Evolutionary conservation across 169 alveolate species (phyloP), one percentile per base, ranked within the genome.

Genomic region (Plasmodium vivax): DNA sequence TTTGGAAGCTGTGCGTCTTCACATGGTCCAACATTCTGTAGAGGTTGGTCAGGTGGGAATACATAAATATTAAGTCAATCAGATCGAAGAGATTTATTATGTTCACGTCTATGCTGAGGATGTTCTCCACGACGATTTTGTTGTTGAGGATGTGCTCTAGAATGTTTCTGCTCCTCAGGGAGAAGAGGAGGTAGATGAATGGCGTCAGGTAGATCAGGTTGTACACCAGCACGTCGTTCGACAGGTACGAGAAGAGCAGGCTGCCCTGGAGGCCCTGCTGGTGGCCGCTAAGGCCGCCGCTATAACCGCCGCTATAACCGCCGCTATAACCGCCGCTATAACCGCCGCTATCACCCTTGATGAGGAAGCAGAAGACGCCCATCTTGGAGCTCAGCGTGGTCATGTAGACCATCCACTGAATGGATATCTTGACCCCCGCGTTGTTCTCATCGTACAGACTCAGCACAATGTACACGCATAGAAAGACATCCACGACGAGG

Each of bases 391-490:
- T 73, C 82, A 88, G 79, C 10, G 90, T 88, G 12, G 43, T 80
- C 87, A 88, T 88, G 73, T 88, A 88, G 16, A 88, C 19, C 94
- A 88, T 88, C 94, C 94, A 88, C 62, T 88, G 83, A 14, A 79
- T 58, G 4, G 94, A 88, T 36, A 88, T 80, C 41, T 88, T 88
- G 6, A 88, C 90, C 27, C 94, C 94, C 27, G 94, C 87, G 82
- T 88, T 88, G 8, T 88, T 88, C 4, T 88, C 34, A 88, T 79
- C 88, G 45, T 77, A 88, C 34, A 88, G 68, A 47, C 94, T 80
- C 23, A 74, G 82, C 9, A 88, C 38, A 34, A 88, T 77, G 47
- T 88, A 88, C 34, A 88, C 19, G 71, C 94, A 88, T 88, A 88
- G 82, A 71, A 36, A 79, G 27, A 88, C 32, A 51, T 88, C 94